Evolutionary conservation across 2,329 filamentous ascomycete genomes (phyloP), one percentile per base, ranked within the genome.

Genomic region (Aspergillus quadricinctus): DNA sequence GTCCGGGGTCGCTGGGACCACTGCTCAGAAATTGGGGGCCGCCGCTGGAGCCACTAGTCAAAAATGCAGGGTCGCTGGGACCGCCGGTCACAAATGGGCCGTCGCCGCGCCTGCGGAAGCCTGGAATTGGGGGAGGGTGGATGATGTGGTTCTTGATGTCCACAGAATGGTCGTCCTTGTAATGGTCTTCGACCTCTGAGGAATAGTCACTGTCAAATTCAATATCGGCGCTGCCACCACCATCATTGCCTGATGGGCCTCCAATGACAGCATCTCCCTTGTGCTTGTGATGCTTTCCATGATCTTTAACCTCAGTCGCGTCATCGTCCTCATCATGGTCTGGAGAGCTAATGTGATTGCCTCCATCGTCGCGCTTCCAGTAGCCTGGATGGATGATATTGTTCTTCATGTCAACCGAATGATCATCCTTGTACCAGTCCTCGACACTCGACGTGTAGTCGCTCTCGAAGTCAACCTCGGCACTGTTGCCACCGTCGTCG

Each of bases 361-460:
- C 43, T 10, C 43, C 43, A 46, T 46, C 43, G 6, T 25, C 43
- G 10, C 43, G 43, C 43, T 46, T 46, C 43, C 43, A 10, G 43
- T 27, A 46, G 21, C 43, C 43, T 23, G 21, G 53, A 5, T 60
- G 41, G 5, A 66, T 66, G 21, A 51, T 55, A 1, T 64, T 58
- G 11, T 52, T 40, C 23, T 50, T 17, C 2, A 57, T 17, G 35
- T 65, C 57, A 19, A 68, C 53, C 0, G 62, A 54, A 51, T 69
- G 67, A 52, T 69, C 59, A 50, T 70, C 65, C 50, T 60, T 49
- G n/a, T 63, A 52, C 5, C 58, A 25, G 31, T 66, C 62, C 3
- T 64, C 49, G 1, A 64, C 62, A 14, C 50, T 52, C 4, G 50
- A 52, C 0, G 17, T 53, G 41, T 60, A 60, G 0, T 54, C 50